Percentiles rank a stretch among this genome's conserved stretches.
Evolutionary conservation across 2,329 filamentous ascomycete species (phyloP).

Genomic region (Pseudogymnoascus sp.): DNA sequence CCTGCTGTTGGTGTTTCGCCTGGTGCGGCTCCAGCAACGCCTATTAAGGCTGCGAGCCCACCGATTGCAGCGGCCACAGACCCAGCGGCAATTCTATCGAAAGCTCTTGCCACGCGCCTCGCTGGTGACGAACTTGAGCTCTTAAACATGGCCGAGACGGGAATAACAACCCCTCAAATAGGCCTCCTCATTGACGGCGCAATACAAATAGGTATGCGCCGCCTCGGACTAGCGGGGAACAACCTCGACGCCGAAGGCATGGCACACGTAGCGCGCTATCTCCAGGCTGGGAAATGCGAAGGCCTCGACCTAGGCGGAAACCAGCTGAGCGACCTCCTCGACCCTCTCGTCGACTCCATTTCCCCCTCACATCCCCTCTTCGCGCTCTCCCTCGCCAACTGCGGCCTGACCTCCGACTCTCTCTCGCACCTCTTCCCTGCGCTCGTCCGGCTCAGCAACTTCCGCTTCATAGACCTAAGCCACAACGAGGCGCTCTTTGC

Average conservation of each 20-base stretch:
- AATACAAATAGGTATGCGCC: conserved; percentile 66
- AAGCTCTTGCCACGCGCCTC: conserved; percentile 67
- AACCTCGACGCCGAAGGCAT: conserved; percentile 66
- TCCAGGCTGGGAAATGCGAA: conserved; percentile 71
- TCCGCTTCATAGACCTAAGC: conserved; percentile 86
- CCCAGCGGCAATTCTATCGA: conserved; percentile 60
- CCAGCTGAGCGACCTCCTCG: conserved; percentile 52
- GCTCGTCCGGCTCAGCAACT: conserved; percentile 59
- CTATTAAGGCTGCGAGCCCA: conserved; percentile 21
- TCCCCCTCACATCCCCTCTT: conserved; percentile 53
- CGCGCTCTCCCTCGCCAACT: conserved; percentile 80
- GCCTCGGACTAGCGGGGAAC: conserved; percentile 79
- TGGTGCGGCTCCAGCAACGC: conserved; percentile 13
- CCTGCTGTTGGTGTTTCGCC: conserved; percentile 21
- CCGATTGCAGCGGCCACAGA: conserved; percentile 36
- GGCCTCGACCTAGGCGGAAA: conserved; percentile 88
- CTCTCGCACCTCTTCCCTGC: conserved; percentile 69
- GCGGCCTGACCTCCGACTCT: conserved; percentile 66
- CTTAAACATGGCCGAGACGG: conserved; percentile 74
- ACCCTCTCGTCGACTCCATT: conserved; percentile 45
- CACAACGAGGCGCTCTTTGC: conserved; percentile 80
- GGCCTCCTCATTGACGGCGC: conserved; percentile 72
- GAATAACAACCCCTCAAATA: conserved; percentile 62
- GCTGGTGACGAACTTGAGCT: conserved; percentile 72
- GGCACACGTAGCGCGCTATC: conserved; percentile 66